Evolutionary conservation across 148 eudicot species (phyloP), one percentile per base, ranked within the genome.

Genomic region (Polygonum maritimum): DNA sequence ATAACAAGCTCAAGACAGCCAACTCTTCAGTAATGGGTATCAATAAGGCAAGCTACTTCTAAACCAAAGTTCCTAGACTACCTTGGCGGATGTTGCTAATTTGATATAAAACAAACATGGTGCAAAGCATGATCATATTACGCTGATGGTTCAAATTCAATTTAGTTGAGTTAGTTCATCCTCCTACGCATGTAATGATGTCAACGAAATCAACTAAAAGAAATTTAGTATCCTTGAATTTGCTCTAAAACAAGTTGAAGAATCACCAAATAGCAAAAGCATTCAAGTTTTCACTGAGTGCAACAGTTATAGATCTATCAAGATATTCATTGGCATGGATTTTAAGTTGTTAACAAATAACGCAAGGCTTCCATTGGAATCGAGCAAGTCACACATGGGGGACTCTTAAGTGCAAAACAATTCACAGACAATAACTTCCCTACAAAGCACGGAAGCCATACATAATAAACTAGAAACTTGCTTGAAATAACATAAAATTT

Each of bases 1-100:
- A 26, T 16, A 60, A 26, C 15, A 60, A 26, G 67, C 60, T 54
- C 26, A 54, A n/a, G 60, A 54, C 60, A 54, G 60, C 9, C 60
- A 54, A 54, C 67, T 60, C 67, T 60, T 60, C 67, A 60, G 67
- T 62, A 62, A 62, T 31, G 69, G 69, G 69, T 31, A 62, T 26
- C 31, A 26, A 4, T 31, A 31, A 13, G 69, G 38, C 38, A 31
- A 14, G 16, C 33, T 14, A 62, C 10, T 7, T 38, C 10, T 62
- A 62, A 4, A 26, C 69, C 16, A 31, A 2, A 60, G 38, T 60
- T 60, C 55, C 55, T 51, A 51, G 16, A 51, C 16, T 49, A 12
- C 67, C 67, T 21, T n/a, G 26, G 26, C 62, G n/a, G 26, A n/a
- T n/a, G 19, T 2, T 54, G 4, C 0, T 54, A 18, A 4, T 7